Evolutionary conservation across 148 eudicot species (phyloP).

Genomic region (Nepenthes gracilis): DNA sequence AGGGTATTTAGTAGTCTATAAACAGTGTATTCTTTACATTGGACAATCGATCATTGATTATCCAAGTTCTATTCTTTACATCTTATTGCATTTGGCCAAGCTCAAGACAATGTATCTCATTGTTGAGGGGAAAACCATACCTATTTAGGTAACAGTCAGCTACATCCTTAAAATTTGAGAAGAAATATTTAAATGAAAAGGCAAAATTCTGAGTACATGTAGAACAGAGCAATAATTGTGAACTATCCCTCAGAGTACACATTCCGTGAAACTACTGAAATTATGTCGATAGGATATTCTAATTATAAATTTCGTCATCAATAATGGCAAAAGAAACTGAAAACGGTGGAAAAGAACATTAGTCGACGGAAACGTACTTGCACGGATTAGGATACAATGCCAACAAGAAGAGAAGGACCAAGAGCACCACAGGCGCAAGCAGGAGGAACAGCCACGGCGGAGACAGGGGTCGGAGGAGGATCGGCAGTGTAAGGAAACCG

Average conservation of each 20-base stretch:
- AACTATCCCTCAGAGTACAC: no score
- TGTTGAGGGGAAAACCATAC: no score
- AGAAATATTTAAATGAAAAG: not conserved
- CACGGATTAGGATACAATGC: constrained; percentile 3
- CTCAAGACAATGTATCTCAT: not conserved
- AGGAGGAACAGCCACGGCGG: constrained; percentile 4
- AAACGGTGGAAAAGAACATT: not conserved
- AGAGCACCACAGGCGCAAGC: not conserved
- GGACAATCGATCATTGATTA: no score
- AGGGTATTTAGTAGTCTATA: no score
- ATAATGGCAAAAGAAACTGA: not conserved
- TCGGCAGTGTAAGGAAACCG: not conserved
- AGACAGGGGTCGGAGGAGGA: not conserved
- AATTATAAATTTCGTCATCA: not conserved
- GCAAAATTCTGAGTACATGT: not conserved
- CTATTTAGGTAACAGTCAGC: not conserved
- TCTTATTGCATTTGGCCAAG: no score
- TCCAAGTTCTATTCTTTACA: no score
- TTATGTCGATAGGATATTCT: no score
- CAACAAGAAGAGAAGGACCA: constrained; percentile 2
- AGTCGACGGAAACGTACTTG: constrained; percentile 47
- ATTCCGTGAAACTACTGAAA: no score
- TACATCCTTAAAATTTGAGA: no score
- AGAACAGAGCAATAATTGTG: not conserved
- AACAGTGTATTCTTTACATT: no score